phyloP scores from a whole-genome alignment of 768 basidiomycete genomes.

The Suillus clintonianus region DNA sequence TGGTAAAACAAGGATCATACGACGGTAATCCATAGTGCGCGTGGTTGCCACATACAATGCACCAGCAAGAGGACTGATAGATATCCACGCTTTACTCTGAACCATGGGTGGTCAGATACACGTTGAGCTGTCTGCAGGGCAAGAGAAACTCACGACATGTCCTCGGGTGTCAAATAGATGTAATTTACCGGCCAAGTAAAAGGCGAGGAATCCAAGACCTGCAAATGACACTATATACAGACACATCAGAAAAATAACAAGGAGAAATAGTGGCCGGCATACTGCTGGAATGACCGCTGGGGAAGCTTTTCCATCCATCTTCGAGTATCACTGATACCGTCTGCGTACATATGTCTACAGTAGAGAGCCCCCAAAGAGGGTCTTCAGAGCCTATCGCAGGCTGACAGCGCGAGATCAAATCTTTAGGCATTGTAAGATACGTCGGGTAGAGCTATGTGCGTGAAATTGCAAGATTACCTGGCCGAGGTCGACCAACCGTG shows the following conservation, averaged over 20 bases:
- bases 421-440: slow-evolving; percentile 8
- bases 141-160: slow-evolving; percentile 49
- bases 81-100: slow-evolving; percentile 80
- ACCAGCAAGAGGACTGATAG: slow-evolving; percentile 70
- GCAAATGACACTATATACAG: slow-evolving; percentile 75
- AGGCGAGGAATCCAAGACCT: slow-evolving; percentile 85
- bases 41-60: slow-evolving; percentile 77
- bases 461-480: slow-evolving; percentile 46
- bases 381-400: slow-evolving; percentile 66
- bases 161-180: slow-evolving; percentile 85
- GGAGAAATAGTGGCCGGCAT: slow-evolving; percentile 25
- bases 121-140: background rate
- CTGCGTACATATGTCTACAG: slow-evolving; percentile 76
- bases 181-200: slow-evolving; percentile 89
- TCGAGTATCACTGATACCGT: slow-evolving; percentile 53
- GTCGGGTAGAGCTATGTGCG: background rate
- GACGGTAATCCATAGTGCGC: slow-evolving; percentile 92
- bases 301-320: slow-evolving; percentile 91
- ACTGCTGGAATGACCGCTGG: slow-evolving; percentile 89
- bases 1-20: slow-evolving; percentile 39
- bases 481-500: slow-evolving; percentile 86
- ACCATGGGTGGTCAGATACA: background rate
- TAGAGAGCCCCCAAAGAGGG: slow-evolving; percentile 70
- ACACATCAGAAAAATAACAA: background rate
- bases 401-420: slow-evolving; percentile 50